Conservation (phyloP, 2,329 filamentous ascomycete species). For the Hymenotorrendiella dingleyae region DNA sequence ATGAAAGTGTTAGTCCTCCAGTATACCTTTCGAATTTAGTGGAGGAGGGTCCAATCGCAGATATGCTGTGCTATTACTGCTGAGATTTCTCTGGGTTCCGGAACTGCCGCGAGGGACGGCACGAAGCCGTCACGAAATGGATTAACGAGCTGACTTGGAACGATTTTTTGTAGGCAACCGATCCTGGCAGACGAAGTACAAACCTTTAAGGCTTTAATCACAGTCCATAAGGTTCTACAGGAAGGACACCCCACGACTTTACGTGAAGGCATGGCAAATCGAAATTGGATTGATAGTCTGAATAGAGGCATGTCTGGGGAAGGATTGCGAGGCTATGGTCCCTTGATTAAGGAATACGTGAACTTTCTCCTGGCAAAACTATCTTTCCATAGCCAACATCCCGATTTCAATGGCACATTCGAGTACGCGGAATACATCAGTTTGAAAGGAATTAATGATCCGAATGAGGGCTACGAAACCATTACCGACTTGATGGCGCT, state of each 20-base stretch:
- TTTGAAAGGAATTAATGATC: constrained; percentile 95
- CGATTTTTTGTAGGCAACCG: constrained; percentile 74
- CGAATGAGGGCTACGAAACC: constrained; percentile 95
- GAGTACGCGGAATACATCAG: constrained; percentile 99
- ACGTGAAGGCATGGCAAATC: constrained; percentile 82
- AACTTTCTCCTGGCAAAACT: constrained; percentile 92
- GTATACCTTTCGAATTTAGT: too few relatives aligned
- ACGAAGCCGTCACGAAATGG: too few relatives aligned
- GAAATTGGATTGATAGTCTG: constrained; percentile 87
- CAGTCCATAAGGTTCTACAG: constrained; percentile 93
- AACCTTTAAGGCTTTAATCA: constrained; percentile 97
- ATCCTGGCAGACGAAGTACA: constrained; percentile 97
- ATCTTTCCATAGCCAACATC: constrained; percentile 92
- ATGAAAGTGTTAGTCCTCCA: constrained; percentile 80
- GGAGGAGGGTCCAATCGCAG: too few relatives aligned
- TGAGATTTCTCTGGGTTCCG: not conserved
- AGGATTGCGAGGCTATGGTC: constrained; percentile 82
- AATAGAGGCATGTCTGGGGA: constrained; percentile 78
- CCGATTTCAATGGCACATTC: constrained; percentile 97
- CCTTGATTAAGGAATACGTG: constrained; percentile 93
- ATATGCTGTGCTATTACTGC: not conserved
- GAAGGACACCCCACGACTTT: constrained; percentile 88
- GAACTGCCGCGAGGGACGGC: too few relatives aligned
- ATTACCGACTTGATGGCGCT: constrained; percentile 94
- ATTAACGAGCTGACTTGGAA: too few relatives aligned